phyloP scores from a whole-genome alignment of 257 asterid genomes.

The Salvia splendens region DNA sequence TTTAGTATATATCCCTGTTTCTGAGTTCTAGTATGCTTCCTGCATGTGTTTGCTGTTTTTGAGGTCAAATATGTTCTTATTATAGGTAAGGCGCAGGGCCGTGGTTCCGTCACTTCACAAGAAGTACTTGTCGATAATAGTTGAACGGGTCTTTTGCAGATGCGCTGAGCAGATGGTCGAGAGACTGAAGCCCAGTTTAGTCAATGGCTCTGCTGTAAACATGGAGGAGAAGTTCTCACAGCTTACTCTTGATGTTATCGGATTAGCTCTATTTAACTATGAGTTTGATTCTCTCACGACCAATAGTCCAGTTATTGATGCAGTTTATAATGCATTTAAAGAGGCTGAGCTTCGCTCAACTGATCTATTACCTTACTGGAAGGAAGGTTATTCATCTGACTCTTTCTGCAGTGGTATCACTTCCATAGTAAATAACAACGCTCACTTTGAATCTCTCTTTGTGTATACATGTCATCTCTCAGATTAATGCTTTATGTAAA shows the following conservation, averaged over 20 bases:
- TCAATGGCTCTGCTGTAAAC: conserved; percentile 69
- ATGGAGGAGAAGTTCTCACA: conserved; percentile 94
- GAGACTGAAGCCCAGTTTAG: conserved; percentile 58
- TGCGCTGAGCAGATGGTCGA: conserved; percentile 89
- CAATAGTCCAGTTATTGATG: conserved; percentile 90
- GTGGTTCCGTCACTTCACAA: conserved; percentile 99
- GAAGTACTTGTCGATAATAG: conserved; percentile 94
- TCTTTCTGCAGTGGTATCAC: conserved; percentile 9
- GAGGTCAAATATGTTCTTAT: conserved; percentile 39
- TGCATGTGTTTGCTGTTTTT: conserved; percentile 29
- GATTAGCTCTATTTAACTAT: conserved; percentile 84
- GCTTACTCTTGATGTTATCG: conserved; percentile 94
- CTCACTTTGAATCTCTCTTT: conserved; percentile 9
- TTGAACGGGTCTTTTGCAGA: conserved; percentile 92
- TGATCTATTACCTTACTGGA: conserved; percentile 93
- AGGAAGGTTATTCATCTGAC: conserved; percentile 51
- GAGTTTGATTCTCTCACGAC: conserved; percentile 81
- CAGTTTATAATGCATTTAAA: conserved; percentile 90
- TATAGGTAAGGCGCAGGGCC: conserved; percentile 95
- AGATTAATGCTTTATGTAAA: conserved; percentile 79
- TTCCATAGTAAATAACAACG: conserved; percentile 17
- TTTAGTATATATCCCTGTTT: neutral
- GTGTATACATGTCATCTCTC: conserved; percentile 18
- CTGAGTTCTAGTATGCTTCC: conserved; percentile 22
- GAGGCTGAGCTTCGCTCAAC: conserved; percentile 94